phyloP scores from a whole-genome alignment of 768 basidiomycete genomes.

The Boletales sp. region DNA sequence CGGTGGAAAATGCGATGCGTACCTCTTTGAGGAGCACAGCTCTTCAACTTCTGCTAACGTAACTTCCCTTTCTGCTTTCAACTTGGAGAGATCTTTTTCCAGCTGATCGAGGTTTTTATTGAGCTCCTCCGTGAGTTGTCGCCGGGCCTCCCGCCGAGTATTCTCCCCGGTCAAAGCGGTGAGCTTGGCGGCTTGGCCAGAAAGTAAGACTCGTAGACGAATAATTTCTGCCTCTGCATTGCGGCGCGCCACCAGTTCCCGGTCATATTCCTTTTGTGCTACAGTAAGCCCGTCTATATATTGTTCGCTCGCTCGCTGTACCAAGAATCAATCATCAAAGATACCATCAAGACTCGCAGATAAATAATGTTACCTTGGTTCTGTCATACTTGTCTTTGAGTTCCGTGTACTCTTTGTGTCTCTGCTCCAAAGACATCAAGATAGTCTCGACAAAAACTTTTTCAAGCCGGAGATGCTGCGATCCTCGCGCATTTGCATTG shows the following conservation, averaged over 20 bases:
- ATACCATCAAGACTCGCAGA: background rate
- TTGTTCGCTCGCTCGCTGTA: conserved; percentile 84
- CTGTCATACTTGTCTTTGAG: conserved; percentile 80
- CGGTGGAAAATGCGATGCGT: conserved; percentile 16
- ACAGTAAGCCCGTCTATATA: conserved; percentile 91
- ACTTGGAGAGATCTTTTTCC: conserved; percentile 81
- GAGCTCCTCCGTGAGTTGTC: conserved; percentile 76
- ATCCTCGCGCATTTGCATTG: conserved; percentile 57
- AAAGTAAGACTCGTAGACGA: conserved; percentile 75
- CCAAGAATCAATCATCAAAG: background rate
- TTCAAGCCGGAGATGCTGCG: conserved; percentile 66
- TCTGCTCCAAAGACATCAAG: conserved; percentile 59
- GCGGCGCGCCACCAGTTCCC: conserved; percentile 80
- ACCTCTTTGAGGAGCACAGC: conserved; percentile 74
- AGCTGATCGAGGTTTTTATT: conserved; percentile 70
- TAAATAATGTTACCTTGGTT: conserved; percentile 64
- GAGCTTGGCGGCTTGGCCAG: conserved; percentile 85
- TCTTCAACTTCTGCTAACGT: conserved; percentile 93
- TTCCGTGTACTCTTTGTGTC: conserved; percentile 54
- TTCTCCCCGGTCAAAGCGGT: conserved; percentile 82
- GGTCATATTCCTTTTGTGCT: conserved; percentile 92
- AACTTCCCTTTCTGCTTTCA: conserved; percentile 89
- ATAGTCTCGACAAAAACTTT: conserved; percentile 70
- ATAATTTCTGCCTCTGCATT: conserved; percentile 93
- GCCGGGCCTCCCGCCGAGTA: conserved; percentile 72